These are phyloP conservation scores for Rhododendron ferrugineum DNA, from an alignment of 148 eudicot species.

Conservation along the genomic window DNA sequence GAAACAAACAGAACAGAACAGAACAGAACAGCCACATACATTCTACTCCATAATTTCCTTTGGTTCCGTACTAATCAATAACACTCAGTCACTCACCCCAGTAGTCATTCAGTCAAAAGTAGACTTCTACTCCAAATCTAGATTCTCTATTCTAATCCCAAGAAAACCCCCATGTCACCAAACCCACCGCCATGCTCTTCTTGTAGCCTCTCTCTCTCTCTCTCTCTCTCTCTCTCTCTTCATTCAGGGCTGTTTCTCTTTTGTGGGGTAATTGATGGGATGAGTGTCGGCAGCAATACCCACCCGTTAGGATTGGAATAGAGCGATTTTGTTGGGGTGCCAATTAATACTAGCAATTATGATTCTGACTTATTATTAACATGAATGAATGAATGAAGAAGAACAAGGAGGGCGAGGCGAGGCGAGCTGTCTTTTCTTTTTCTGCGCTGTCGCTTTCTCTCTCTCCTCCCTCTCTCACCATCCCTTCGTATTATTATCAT, in stretches of 20 bases:
- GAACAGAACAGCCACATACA: too few species aligned
- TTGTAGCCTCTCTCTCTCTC: background rate
- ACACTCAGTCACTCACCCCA: background rate
- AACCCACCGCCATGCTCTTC: background rate
- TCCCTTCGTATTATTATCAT: slow-evolving; percentile 3
- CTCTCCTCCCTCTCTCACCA: slow-evolving; percentile 25
- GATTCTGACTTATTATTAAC: background rate
- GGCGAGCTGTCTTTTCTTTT: slow-evolving; percentile 28
- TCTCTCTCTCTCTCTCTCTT: background rate
- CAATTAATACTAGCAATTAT: background rate
- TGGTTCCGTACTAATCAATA: background rate
- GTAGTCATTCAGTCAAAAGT: background rate
- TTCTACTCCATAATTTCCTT: background rate
- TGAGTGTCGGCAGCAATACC: background rate
- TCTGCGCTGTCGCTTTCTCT: slow-evolving; percentile 36
- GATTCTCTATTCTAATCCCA: background rate
- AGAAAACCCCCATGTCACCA: background rate
- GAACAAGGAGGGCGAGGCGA: background rate
- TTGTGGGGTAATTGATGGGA: background rate
- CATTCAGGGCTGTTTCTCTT: background rate
- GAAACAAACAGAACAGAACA: background rate
- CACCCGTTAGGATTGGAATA: background rate
- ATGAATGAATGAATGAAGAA: background rate
- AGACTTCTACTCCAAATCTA: background rate
- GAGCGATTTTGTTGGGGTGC: background rate